phyloP scores from a whole-genome alignment of 2,329 filamentous ascomycete species.

The Neopestalotiopsis sp. region DNA sequence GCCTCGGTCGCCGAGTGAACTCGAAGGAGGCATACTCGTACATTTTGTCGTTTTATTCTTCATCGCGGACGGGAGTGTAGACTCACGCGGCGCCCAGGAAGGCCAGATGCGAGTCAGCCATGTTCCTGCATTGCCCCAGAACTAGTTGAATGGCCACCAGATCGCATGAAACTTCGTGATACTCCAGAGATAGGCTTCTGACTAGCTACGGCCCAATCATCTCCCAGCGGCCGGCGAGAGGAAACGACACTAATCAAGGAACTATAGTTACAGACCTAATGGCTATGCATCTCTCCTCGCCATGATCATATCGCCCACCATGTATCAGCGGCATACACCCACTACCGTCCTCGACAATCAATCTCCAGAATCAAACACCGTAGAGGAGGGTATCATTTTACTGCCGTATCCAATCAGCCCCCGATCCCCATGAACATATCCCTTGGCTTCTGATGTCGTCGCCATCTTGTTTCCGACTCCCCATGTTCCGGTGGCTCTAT shows the following conservation, averaged over 20 bases:
- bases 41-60: neutral
- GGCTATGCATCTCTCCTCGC: neutral
- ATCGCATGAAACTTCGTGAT: conserved; percentile 3
- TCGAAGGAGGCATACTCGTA: no score
- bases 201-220: neutral
- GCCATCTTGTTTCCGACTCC: neutral
- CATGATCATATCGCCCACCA: neutral
- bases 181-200: neutral
- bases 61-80: neutral
- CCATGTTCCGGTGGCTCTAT: neutral
- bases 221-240: neutral
- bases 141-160: conserved; percentile 1
- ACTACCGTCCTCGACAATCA: neutral
- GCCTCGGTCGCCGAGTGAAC: no score
- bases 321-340: neutral
- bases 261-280: neutral
- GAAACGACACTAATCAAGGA: neutral
- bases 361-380: neutral
- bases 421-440: neutral
- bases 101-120: neutral
- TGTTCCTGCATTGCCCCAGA: neutral
- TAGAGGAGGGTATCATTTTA: neutral
- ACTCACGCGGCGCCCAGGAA: neutral
- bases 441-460: neutral
- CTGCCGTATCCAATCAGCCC: neutral